Base-by-base conservation (phyloP, 306 rosid genomes). In the Lathyrus oleraceus region DNA sequence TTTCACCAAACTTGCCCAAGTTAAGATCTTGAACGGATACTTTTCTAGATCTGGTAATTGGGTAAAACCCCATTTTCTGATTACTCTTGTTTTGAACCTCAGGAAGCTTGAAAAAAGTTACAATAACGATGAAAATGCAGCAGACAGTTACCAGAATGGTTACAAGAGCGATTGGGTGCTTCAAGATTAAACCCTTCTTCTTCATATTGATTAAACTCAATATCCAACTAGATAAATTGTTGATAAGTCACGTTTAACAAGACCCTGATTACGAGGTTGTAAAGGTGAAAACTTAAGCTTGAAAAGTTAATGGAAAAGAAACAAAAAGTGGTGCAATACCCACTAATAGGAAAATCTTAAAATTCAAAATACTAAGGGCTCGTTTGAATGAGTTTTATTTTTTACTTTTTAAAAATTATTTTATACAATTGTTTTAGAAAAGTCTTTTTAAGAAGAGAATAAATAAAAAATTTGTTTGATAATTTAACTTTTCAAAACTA, bases 71-170 rank as follows among this genome's bases (percentile, higher is more conserved):
- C 65, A 61, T 59, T 60, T 79, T 57, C 5, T 13, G 51, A 35
- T 42, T 36, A 4, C 10, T 79, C 71, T 74, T 60, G 14, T 54
- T 49, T 9, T 78, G 65, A 5, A 77, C 64, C 19, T 88, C 88
- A 6, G 96, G 97, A 80, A 93, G 96, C 71, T 87, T 77, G 12
- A 81, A 73, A 61, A 82, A 10, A 10, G 97, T 71, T 11, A 79
- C 63, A 14, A 61, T 17, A 36, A 85, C 56, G 47, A 88, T 80
- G 35, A 80, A 11, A 53, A 86, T 28, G 76, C 82, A 87, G 47
- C 87, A 72, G 53, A 82, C 42, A 61, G 83, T 71, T 8, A 88
- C 80, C 44, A 88, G 15, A 15, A 85, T 44, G 73, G 77, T 75
- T 14, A 85, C 77, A 65, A 82, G 71, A 60, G 78, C 76, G 45